Conservation (phyloP, 805 yeast genomes). For the Myxozyma kluyveri region DNA sequence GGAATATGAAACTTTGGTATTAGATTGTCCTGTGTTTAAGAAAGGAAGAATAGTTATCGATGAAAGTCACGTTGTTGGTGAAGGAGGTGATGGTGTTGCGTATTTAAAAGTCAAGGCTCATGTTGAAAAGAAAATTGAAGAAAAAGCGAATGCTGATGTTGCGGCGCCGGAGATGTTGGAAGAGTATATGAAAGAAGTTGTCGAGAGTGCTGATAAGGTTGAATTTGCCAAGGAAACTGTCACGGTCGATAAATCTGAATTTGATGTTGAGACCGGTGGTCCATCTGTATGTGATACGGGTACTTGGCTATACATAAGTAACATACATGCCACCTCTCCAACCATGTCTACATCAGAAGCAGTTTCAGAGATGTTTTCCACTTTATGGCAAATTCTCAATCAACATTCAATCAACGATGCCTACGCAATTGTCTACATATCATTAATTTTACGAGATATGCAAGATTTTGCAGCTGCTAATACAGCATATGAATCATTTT, state of each 20-base stretch:
- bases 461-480: constrained; percentile 60
- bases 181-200: constrained; percentile 36
- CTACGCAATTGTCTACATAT: constrained; percentile 55
- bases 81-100: constrained; percentile 58
- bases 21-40: constrained; percentile 83
- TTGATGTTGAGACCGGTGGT: neutral
- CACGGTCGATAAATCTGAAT: neutral
- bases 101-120: constrained; percentile 59
- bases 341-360: constrained; percentile 4
- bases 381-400: constrained; percentile 4
- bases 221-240: neutral
- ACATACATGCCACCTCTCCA: too few species aligned
- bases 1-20: constrained; percentile 88
- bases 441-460: constrained; percentile 66
- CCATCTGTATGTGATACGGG: neutral
- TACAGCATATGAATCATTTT: constrained; percentile 53
- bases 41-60: constrained; percentile 46
- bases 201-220: neutral
- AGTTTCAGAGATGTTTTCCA: constrained; percentile 5
- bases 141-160: neutral
- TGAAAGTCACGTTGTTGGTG: constrained; percentile 35
- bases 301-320: neutral
- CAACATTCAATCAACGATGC: constrained; percentile 6
- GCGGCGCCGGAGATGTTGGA: constrained; percentile 35
- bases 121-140: constrained; percentile 38